phyloP scores from a whole-genome alignment of 176 grass and related monocot species.

The Oryza meyeriana region DNA sequence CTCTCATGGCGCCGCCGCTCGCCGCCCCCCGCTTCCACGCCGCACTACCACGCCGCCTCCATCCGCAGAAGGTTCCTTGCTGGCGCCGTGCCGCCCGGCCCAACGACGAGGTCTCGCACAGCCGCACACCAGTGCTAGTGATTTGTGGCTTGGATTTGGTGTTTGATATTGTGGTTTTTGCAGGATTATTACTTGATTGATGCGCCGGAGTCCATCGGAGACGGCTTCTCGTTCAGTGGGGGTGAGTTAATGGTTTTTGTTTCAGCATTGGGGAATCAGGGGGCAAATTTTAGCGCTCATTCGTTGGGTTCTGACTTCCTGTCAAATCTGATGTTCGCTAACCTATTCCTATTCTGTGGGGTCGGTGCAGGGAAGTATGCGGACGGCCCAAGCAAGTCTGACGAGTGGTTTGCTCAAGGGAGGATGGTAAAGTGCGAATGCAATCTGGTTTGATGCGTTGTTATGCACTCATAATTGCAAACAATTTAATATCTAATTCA shows the following conservation, averaged over 20 bases:
- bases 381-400: slow-evolving; percentile 67
- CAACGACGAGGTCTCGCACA: slow-evolving; percentile 45
- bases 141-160: neutral
- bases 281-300: neutral
- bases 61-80: slow-evolving; percentile 29
- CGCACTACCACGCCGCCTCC: slow-evolving; percentile 8
- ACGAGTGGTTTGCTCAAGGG: slow-evolving; percentile 86
- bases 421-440: slow-evolving; percentile 45
- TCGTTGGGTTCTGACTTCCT: neutral
- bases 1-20: slow-evolving; percentile 58
- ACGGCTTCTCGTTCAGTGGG: slow-evolving; percentile 91
- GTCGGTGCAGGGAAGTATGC: slow-evolving; percentile 69
- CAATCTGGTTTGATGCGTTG: neutral
- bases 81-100: slow-evolving; percentile 42
- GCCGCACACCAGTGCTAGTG: neutral
- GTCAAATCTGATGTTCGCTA: neutral
- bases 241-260: slow-evolving; percentile 35
- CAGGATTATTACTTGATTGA: slow-evolving; percentile 82
- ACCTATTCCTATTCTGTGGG: neutral
- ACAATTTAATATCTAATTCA: neutral
- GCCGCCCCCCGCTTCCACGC: slow-evolving; percentile 38
- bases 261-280: neutral
- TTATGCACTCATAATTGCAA: neutral
- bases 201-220: slow-evolving; percentile 65
- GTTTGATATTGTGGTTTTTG: neutral